Base-by-base conservation (phyloP, 164 flowering plant species). In the Stephania yunnanensis region DNA sequence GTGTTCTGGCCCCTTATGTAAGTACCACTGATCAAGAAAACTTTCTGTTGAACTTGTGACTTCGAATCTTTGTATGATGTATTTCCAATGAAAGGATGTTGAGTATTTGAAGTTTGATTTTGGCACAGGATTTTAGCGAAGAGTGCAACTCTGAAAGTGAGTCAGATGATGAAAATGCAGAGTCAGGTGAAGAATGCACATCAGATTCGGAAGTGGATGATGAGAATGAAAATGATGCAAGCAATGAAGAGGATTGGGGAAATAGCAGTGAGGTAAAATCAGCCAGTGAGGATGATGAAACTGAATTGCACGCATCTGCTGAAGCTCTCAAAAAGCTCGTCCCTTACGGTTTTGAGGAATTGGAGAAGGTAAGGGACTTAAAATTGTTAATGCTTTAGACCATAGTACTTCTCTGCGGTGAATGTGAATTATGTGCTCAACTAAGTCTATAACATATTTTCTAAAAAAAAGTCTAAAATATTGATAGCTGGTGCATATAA, bases 1-100 rank as follows among this genome's bases (percentile, higher is more conserved):
- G 87, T 77, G 81, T 91, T 77, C 94, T 96, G 80, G 95, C 98
- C 79, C 94, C 98, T 64, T 87, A 84, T 83, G 99, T 96, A 89
- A 88, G 97, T 75, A 11, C 25, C 7, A 61, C 10, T 61, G 66
- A 61, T 2, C 66, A 15, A 20, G 20, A n/a, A 50, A 44, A 42
- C 50, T 19, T 69, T 69, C 10, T 69, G 55, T 50, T 50, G 11
- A 36, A 36, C 42, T 36, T 9, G 70, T 7, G 36, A 13, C 8
- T 68, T 8, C 7, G n/a, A 69, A 46, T 42, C 48, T 52, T 52
- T 25, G 5, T 71, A 22, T 15, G 7, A 45, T 61, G 1, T 13
- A 52, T 19, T 46, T 71, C 8, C 25, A 20, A 66, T 25, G 46
- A 44, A 55, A 22, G 42, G 20, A 64, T 46, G 25, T 12, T 45